A percentile compares a stretch with the other conserved stretches of the same genome.
Evolutionary conservation across 2,329 filamentous ascomycete species (phyloP).

Genomic region (Fusarium heterosporum): DNA sequence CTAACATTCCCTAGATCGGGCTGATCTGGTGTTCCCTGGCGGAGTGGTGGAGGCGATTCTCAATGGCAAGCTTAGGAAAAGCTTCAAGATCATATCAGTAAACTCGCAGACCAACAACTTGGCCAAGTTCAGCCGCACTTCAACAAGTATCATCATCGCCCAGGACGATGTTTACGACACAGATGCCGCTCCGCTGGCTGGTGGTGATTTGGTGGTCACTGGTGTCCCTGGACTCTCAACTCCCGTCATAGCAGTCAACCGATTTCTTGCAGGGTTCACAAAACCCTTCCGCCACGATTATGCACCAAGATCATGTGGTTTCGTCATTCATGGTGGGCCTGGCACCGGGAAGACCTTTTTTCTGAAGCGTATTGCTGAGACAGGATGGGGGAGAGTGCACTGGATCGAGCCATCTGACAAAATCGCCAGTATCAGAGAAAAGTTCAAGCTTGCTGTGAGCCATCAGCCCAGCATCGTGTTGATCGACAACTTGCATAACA

Average conservation of each 20-base stretch:
- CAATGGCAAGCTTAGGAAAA: slow-evolving; percentile 48
- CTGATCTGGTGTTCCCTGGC: slow-evolving; percentile 77
- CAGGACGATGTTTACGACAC: slow-evolving; percentile 43
- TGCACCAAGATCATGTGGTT: slow-evolving; percentile 62
- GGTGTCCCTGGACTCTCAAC: slow-evolving; percentile 75
- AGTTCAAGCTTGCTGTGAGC: slow-evolving; percentile 75
- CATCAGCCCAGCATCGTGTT: slow-evolving; percentile 81
- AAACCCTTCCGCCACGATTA: slow-evolving; percentile 48
- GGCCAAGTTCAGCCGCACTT: slow-evolving; percentile 57
- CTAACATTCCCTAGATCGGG: slow-evolving; percentile 58
- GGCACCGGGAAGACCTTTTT: slow-evolving; percentile 88
- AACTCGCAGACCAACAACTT: slow-evolving; percentile 60
- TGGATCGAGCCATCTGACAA: slow-evolving; percentile 69
- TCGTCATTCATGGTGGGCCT: slow-evolving; percentile 82
- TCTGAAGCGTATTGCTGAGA: slow-evolving; percentile 73
- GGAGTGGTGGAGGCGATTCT: slow-evolving; percentile 74
- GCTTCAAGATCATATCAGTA: slow-evolving; percentile 69
- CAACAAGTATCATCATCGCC: slow-evolving; percentile 55
- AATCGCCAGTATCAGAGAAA: slow-evolving; percentile 69
- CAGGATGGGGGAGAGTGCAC: slow-evolving; percentile 77
- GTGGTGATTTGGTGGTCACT: slow-evolving; percentile 58
- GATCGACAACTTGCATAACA: slow-evolving; percentile 80
- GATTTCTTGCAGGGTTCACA: slow-evolving; percentile 69
- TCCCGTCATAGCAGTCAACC: slow-evolving; percentile 75
- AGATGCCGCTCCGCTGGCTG: slow-evolving; percentile 31